Evolutionary conservation across 2,329 filamentous ascomycete species (phyloP).

Genomic region (Penicillium sp.): DNA sequence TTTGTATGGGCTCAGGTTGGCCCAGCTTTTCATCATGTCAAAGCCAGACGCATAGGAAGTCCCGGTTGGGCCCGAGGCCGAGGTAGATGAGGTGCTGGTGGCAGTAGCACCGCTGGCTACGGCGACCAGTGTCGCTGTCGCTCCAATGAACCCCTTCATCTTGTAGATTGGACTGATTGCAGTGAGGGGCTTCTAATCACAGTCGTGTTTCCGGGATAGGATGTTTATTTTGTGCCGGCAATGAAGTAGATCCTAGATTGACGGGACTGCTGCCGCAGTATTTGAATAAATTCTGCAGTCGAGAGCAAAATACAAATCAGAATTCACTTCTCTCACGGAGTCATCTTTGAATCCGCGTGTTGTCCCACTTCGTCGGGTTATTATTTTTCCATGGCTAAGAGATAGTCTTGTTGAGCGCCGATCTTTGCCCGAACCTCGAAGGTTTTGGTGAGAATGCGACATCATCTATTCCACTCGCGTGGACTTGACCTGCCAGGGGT

Average conservation of each 20-base stretch:
- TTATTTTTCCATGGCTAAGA: background rate
- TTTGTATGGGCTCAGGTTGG: conserved; percentile 36
- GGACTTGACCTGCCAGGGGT: background rate
- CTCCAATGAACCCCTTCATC: conserved; percentile 16
- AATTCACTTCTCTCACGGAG: background rate
- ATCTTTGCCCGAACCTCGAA: background rate
- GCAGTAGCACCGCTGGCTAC: conserved; percentile 9
- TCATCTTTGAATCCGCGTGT: background rate
- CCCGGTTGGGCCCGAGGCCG: conserved; percentile 27
- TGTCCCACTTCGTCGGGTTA: conserved; percentile 2
- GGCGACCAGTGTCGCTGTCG: conserved; percentile 3
- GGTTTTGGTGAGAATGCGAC: background rate
- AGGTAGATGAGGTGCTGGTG: conserved; percentile 9
- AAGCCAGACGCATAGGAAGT: conserved; percentile 33
- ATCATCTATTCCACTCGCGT: background rate
- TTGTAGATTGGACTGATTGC: background rate
- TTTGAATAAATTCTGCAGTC: background rate
- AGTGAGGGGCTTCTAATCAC: background rate
- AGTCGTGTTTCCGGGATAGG: background rate
- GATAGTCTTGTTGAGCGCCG: background rate
- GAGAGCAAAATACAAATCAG: background rate
- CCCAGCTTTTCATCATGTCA: conserved; percentile 37
- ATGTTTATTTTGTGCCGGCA: background rate
- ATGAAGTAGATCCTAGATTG: background rate
- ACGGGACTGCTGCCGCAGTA: background rate